These are phyloP conservation scores for Chaetomium globosum DNA, from an alignment of 2,329 filamentous ascomycete species.

Conservation along the genomic window DNA sequence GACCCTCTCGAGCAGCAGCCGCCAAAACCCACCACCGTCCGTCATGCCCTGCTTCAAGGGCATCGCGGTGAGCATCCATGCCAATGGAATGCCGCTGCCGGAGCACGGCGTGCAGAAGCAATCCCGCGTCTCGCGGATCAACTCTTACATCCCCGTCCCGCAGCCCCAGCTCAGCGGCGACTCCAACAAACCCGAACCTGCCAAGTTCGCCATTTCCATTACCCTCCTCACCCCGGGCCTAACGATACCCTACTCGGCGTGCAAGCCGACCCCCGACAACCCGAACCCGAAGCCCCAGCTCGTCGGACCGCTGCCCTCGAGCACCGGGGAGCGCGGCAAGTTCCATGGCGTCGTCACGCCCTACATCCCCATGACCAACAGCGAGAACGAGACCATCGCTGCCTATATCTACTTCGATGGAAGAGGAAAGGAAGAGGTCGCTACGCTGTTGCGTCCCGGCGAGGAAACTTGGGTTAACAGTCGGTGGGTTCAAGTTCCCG, in stretches of 20 bases:
- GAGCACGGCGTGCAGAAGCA: conserved; percentile 96
- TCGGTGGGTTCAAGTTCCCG: conserved; percentile 92
- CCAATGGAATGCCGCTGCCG: conserved; percentile 74
- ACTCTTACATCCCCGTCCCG: conserved; percentile 94
- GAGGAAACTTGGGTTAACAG: conserved; percentile 99
- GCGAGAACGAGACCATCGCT: conserved; percentile 93
- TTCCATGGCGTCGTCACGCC: conserved; percentile 67
- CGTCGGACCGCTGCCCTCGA: conserved; percentile 70
- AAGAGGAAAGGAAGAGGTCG: conserved; percentile 91
- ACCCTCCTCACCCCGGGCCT: conserved; percentile 87
- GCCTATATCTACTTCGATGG: conserved; percentile 99
- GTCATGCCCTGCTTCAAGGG: conserved; percentile 97
- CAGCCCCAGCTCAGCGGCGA: conserved; percentile 75
- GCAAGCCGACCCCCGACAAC: conserved; percentile 74
- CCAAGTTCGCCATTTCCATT: conserved; percentile 97
- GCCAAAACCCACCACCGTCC: conserved; percentile 40
- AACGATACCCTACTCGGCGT: conserved; percentile 88
- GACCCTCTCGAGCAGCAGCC: conserved; percentile 9
- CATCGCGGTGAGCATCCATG: conserved; percentile 96
- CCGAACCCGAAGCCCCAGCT: conserved; percentile 80
- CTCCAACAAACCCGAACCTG: conserved; percentile 80
- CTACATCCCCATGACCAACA: conserved; percentile 90
- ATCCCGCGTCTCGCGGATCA: conserved; percentile 87
- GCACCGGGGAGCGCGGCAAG: conserved; percentile 50
- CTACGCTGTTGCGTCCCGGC: conserved; percentile 84